Evolutionary conservation across 495 filamentous ascomycete species (phyloP).

Genomic region (Penicillium angulare): DNA sequence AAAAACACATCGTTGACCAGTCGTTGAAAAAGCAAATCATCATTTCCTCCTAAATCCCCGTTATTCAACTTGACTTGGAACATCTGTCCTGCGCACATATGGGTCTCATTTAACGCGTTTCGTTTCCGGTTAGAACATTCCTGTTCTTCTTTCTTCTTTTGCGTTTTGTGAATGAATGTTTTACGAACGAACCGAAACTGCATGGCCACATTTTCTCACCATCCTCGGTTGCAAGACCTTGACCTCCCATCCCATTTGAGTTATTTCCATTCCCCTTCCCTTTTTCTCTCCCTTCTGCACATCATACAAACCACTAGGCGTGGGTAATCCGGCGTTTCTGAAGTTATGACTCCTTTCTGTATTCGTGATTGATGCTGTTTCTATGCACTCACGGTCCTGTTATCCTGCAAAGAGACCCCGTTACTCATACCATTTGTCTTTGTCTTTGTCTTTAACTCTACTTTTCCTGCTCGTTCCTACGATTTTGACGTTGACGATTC

Average conservation of each 20-base stretch:
- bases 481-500: slow-evolving; percentile 3
- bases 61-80: slow-evolving; percentile 4
- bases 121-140: slow-evolving; percentile 24
- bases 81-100: slow-evolving; percentile 38
- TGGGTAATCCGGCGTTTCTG: slow-evolving; percentile 38
- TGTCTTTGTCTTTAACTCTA: not conserved
- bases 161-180: slow-evolving; percentile 2
- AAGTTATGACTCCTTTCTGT: slow-evolving; percentile 2
- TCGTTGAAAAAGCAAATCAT: not conserved
- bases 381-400: not conserved
- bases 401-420: not conserved
- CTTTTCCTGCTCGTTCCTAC: not conserved
- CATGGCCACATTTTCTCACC: slow-evolving; percentile 6
- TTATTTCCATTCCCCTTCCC: slow-evolving; percentile 7
- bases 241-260: not conserved
- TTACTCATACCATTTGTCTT: not conserved
- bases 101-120: slow-evolving; percentile 31
- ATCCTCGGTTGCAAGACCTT: no score
- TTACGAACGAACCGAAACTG: slow-evolving; percentile 13
- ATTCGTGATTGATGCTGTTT: not conserved
- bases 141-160: not conserved
- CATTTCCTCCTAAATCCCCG: not conserved
- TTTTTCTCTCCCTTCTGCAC: slow-evolving; percentile 22
- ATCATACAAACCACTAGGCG: slow-evolving; percentile 26
- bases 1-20: not conserved